Percentiles rank a stretch among this genome's conserved stretches.
These are phyloP conservation scores for Hypoxylon sp. DNA, from an alignment of 2,329 filamentous ascomycete species.

Conservation along the genomic window DNA sequence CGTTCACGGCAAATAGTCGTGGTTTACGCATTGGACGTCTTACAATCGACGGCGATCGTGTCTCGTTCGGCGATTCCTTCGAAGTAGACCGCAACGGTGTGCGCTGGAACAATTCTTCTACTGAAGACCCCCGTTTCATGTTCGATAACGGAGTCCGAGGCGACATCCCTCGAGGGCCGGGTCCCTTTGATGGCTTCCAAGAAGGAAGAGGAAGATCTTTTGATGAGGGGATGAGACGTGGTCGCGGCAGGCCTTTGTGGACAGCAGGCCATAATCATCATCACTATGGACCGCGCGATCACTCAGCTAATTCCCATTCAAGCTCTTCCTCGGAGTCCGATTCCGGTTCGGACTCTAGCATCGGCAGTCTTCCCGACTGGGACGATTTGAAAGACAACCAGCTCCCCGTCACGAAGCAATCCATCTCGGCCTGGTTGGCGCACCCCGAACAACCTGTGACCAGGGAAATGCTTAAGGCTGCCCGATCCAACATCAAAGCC, in stretches of 20 bases:
- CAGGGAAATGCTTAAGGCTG: slow-evolving; percentile 60
- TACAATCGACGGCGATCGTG: slow-evolving; percentile 60
- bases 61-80: slow-evolving; percentile 61
- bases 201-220: slow-evolving; percentile 16
- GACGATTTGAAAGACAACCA: slow-evolving; percentile 66
- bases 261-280: slow-evolving; percentile 14
- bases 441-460: slow-evolving; percentile 66
- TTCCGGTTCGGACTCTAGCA: slow-evolving; percentile 58
- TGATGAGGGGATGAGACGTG: slow-evolving; percentile 29
- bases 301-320: slow-evolving; percentile 28
- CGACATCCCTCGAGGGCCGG: slow-evolving; percentile 4
- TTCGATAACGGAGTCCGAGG: not conserved
- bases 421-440: slow-evolving; percentile 65
- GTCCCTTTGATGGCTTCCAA: slow-evolving; percentile 11
- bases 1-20: slow-evolving; percentile 40
- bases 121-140: slow-evolving; percentile 46
- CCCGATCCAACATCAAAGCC: slow-evolving; percentile 62
- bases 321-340: slow-evolving; percentile 54
- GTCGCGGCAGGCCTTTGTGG: slow-evolving; percentile 29
- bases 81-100: slow-evolving; percentile 63
- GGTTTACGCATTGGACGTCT: slow-evolving; percentile 59
- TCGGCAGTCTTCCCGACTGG: slow-evolving; percentile 69
- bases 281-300: slow-evolving; percentile 12
- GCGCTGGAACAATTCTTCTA: slow-evolving; percentile 62
- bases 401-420: slow-evolving; percentile 62